Conservation (phyloP, 1,139 yeast genomes). For the Candida sp. region DNA sequence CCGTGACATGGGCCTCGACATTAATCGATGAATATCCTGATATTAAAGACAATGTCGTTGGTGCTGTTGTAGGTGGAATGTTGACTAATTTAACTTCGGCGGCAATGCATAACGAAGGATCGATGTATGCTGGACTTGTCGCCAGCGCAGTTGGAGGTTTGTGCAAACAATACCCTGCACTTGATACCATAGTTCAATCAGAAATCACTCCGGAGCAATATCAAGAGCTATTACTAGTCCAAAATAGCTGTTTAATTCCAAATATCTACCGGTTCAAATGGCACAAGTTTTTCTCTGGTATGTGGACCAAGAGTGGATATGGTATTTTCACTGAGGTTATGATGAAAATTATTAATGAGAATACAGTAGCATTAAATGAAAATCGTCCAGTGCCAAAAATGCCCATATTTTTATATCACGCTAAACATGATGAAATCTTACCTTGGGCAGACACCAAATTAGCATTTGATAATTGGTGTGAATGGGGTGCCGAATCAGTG, state of each 20-base stretch:
- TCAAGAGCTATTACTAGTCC: constrained; percentile 2
- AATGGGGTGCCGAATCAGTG: constrained; percentile 7
- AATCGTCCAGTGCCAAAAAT: constrained; percentile 15
- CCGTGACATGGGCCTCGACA: constrained; percentile 35
- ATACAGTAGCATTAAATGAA: constrained; percentile 10
- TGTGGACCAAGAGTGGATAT: constrained; percentile 1
- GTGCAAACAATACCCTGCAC: constrained; percentile 15
- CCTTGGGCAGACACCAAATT: constrained; percentile 15
- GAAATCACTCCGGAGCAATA: constrained; percentile 3
- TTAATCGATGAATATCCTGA: constrained; percentile 23
- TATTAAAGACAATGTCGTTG: constrained; percentile 12
- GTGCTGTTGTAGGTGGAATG: constrained; percentile 20
- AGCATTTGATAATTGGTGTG: constrained; percentile 19
- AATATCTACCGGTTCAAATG: constrained; percentile 2
- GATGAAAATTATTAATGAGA: constrained; percentile 6
- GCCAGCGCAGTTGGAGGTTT: constrained; percentile 16
- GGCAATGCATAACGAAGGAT: constrained; percentile 14
- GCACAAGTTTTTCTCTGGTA: constrained; percentile 12
- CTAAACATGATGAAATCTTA: constrained; percentile 19
- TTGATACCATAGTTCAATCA: constrained; percentile 4
- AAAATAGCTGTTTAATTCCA: constrained; percentile 7
- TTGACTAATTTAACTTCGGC: constrained; percentile 16
- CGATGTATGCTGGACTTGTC: constrained; percentile 16
- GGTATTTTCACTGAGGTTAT: constrained; percentile 5
- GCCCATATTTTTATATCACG: constrained; percentile 25